Evolutionary conservation across 495 filamentous ascomycete genomes (phyloP).

Genomic region (Neurospora terricola): DNA sequence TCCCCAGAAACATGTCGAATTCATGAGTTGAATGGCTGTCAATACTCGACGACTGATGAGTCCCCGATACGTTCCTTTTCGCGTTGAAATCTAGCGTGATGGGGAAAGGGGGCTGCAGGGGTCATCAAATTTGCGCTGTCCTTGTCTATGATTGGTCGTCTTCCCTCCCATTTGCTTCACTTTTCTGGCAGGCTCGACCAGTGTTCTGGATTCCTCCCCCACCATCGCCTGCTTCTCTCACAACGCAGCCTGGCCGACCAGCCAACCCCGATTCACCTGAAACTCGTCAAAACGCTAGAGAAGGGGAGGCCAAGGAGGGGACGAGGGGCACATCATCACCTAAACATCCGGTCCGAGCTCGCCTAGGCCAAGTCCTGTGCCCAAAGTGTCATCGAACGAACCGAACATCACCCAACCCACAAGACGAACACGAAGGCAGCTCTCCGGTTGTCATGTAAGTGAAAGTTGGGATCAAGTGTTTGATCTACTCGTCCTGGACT

Average conservation of each 20-base stretch:
- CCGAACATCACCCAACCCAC: background rate
- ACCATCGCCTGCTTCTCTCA: background rate
- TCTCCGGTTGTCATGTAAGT: background rate
- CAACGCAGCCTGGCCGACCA: background rate
- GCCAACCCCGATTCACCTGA: constrained; percentile 13
- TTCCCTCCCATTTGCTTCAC: too few relatives aligned
- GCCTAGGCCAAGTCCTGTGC: background rate
- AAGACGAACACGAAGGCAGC: background rate
- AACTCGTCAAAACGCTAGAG: constrained; percentile 25
- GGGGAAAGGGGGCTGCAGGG: background rate
- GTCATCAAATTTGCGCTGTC: too few relatives aligned
- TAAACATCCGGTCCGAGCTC: background rate
- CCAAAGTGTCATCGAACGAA: background rate
- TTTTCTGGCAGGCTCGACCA: background rate
- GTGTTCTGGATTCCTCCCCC: background rate
- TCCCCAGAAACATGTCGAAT: background rate
- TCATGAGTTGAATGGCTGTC: background rate
- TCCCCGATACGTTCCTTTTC: background rate
- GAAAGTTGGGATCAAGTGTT: background rate
- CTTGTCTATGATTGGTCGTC: too few relatives aligned
- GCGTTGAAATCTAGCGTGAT: background rate
- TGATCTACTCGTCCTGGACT: background rate
- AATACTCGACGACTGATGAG: background rate
- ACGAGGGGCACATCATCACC: constrained; percentile 12
- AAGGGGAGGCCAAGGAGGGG: constrained; percentile 8